Evolutionary conservation across 164 flowering plant genomes (phyloP).

Genomic region (Aristolochia contorta): DNA sequence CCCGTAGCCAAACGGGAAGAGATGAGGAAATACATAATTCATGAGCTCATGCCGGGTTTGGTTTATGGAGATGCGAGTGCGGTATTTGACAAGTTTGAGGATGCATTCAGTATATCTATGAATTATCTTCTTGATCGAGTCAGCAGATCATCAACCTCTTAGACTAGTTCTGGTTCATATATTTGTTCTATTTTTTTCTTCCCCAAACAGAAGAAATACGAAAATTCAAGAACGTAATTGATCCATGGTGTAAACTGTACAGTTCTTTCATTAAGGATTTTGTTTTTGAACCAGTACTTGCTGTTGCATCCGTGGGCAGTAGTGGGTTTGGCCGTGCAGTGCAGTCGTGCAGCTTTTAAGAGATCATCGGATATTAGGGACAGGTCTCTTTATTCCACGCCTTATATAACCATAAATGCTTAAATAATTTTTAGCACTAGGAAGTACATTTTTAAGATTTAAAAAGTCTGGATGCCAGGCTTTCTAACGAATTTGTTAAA

Average conservation of each 20-base stretch:
- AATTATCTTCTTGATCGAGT: conserved; percentile 41
- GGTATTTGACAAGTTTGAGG: conserved; percentile 42
- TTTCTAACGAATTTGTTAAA: too few relatives aligned
- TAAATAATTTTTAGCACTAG: too few relatives aligned
- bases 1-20: conserved; percentile 36
- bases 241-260: neutral
- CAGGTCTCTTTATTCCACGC: too few relatives aligned
- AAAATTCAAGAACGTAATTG: neutral
- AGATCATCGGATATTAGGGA: too few relatives aligned
- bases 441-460: too few relatives aligned
- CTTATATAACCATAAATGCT: too few relatives aligned
- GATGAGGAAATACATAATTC: conserved; percentile 69
- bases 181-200: neutral
- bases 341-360: too few relatives aligned
- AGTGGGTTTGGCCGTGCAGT: too few relatives aligned
- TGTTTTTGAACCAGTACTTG: too few relatives aligned
- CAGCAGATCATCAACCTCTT: conserved; percentile 18
- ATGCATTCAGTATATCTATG: conserved; percentile 55
- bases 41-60: conserved; percentile 62
- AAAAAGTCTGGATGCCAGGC: too few relatives aligned
- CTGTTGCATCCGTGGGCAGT: too few relatives aligned
- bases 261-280: too few relatives aligned
- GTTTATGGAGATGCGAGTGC: conserved; percentile 48
- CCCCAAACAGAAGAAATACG: neutral
- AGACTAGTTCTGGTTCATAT: neutral